Percentiles rank a stretch among this genome's conserved stretches.
Conservation (phyloP, 768 basidiomycete species). For the Boletus bicolor region DNA sequence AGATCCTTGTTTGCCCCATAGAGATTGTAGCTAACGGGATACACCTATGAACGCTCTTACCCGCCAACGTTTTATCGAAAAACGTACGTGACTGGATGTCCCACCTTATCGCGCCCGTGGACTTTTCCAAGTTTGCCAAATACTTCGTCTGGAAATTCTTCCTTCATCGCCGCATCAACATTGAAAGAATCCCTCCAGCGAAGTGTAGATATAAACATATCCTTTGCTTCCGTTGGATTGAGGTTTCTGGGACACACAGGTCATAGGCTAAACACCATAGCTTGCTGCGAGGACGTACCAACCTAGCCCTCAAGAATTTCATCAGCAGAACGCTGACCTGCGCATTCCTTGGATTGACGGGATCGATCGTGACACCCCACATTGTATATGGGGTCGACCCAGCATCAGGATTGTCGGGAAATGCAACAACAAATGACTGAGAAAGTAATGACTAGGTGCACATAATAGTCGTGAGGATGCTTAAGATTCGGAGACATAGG, state of each 20-base stretch:
- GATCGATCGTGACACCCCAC: slow-evolving; percentile 74
- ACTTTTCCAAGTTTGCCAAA: slow-evolving; percentile 64
- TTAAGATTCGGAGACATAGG: background rate
- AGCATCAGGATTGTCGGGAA: slow-evolving; percentile 53
- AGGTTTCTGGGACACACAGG: slow-evolving; percentile 43
- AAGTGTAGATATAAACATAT: slow-evolving; percentile 68
- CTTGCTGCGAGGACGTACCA: slow-evolving; percentile 1
- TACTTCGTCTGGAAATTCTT: slow-evolving; percentile 57
- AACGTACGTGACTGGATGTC: slow-evolving; percentile 66
- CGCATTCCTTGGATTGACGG: slow-evolving; percentile 52
- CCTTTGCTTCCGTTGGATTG: slow-evolving; percentile 48
- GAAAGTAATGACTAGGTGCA: slow-evolving; percentile 40
- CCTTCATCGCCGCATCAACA: slow-evolving; percentile 56
- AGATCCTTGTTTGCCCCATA: slow-evolving; percentile 70
- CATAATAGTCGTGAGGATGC: background rate
- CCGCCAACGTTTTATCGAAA: background rate
- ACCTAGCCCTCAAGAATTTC: slow-evolving; percentile 82
- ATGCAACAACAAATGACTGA: slow-evolving; percentile 55
- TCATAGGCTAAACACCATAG: background rate
- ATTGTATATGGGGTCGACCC: slow-evolving; percentile 50
- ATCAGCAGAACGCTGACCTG: slow-evolving; percentile 72
- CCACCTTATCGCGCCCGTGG: slow-evolving; percentile 68
- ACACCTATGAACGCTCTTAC: background rate
- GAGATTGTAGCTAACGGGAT: slow-evolving; percentile 60
- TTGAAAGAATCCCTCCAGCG: slow-evolving; percentile 70